Base-by-base conservation (phyloP, 768 basidiomycete genomes). In the Amyloporia xantha region DNA sequence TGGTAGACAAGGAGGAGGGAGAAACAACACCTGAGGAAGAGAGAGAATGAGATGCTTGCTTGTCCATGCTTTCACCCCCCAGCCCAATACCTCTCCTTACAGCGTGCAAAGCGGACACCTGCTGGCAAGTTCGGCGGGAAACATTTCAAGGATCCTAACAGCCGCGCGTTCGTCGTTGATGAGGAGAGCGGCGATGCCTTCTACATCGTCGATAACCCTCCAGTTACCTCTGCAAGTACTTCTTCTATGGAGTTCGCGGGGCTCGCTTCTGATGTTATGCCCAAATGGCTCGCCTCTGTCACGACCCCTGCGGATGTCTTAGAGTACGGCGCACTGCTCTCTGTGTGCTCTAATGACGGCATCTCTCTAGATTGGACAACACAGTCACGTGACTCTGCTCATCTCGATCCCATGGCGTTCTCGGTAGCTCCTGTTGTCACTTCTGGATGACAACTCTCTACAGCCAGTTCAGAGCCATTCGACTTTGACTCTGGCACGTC, bases 401-500 rank as follows among this genome's bases (percentile, higher is more conserved):
- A n/a, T n/a, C n/a, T n/a, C n/a, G n/a, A n/a, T n/a, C n/a, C n/a
- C n/a, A n/a, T n/a, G n/a, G n/a, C n/a, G n/a, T n/a, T n/a, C n/a
- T n/a, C n/a, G n/a, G n/a, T n/a, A n/a, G n/a, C n/a, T n/a, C n/a
- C n/a, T n/a, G n/a, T n/a, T n/a, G n/a, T n/a, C n/a, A n/a, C n/a
- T n/a, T n/a, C n/a, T n/a, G n/a, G n/a, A n/a, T n/a, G n/a, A n/a
- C n/a, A n/a, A n/a, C n/a, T 36, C 15, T 7, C 4, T 27, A 40
- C 41, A 12, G 19, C 23, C 10, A 15, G 26, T 7, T 44, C 43
- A 26, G 43, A 44, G 26, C n/a, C n/a, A n/a, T n/a, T n/a, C n/a
- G n/a, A n/a, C n/a, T n/a, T n/a, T n/a, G n/a, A n/a, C 46, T 45
- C 61, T 1, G 63, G 66, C 0, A 61, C 63, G 0, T 54, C 58